Evolutionary conservation across 2,329 filamentous ascomycete species (phyloP), one percentile per base, ranked within the genome.

Genomic region (Scedosporium minutisporum): DNA sequence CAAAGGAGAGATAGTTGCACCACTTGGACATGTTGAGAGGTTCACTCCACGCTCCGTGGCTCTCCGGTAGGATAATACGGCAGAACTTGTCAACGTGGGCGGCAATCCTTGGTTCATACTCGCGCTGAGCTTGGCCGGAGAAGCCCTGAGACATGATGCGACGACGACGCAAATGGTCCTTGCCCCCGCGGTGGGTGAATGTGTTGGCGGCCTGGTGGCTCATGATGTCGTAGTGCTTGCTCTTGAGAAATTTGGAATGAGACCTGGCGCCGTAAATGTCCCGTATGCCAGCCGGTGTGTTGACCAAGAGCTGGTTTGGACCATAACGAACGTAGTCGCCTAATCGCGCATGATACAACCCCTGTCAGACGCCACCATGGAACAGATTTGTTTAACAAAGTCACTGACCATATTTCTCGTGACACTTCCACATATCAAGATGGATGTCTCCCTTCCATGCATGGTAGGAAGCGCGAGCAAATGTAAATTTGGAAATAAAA

Each of bases 401-500:
- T 38, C 10, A 38, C 33, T 10, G 10, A 38, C 33, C 33, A 38
- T 38, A 38, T 38, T 38, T 38, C 3, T 38, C 33, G 12, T 38
- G 33, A 4, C 33, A 38, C 12, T 38, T 38, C 33, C 33, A 38
- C 33, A 38, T 38, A 4, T 38, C 33, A 38, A 38, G 33, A 6
- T 38, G 33, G 33, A 72, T 66, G 41, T 75, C 72, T 0, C 71
- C 72, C 58, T 68, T 72, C 67, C 69, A 75, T 0, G 72, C 72
- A 63, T 76, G 69, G 51, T 73, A 74, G 4, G 70, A 68, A 16
- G 66, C 63, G 64, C 72, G 69, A 23, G 66, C 63, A 57, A 71
- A 69, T 23, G 71, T 72, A n/a, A 74, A 62, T 61, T 71, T 72
- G 1, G 71, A 71, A 2, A 73, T 61, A 12, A 71, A 69, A 0